Evolutionary conservation across 345 rosid genomes (phyloP).

Genomic region (Rhodamnia rubescens): DNA sequence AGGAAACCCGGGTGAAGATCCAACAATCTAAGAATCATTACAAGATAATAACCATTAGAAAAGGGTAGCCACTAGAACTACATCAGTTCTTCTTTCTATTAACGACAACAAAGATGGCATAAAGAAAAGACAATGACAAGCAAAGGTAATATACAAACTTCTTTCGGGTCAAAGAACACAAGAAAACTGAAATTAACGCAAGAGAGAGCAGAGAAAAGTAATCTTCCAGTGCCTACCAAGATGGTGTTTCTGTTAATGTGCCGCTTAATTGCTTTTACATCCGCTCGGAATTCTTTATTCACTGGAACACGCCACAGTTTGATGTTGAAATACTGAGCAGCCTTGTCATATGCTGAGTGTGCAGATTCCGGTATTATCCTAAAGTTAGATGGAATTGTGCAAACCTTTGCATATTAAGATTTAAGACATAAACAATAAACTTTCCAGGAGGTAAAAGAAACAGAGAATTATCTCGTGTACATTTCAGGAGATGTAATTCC

Average conservation of each 20-base stretch:
- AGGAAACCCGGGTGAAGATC: slow-evolving; percentile 97
- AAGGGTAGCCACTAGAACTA: not conserved
- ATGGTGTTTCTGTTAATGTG: slow-evolving; percentile 70
- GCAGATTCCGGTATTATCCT: slow-evolving; percentile 97
- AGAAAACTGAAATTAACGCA: not conserved
- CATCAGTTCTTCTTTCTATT: not conserved
- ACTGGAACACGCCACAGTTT: slow-evolving; percentile 91
- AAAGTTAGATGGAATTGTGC: slow-evolving; percentile 7
- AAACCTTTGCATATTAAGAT: not conserved
- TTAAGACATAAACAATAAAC: not conserved
- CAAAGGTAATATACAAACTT: not conserved
- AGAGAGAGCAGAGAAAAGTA: not conserved
- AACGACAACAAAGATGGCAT: not conserved
- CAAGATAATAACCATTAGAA: not conserved
- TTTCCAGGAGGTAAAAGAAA: not conserved
- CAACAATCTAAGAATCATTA: slow-evolving; percentile 66
- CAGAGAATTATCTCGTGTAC: slow-evolving; percentile 12
- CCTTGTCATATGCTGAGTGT: slow-evolving; percentile 96
- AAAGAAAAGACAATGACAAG: not conserved
- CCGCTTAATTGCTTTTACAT: slow-evolving; percentile 58
- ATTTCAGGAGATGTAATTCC: slow-evolving; percentile 90
- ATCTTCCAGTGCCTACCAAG: slow-evolving; percentile 40
- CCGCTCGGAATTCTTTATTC: slow-evolving; percentile 68
- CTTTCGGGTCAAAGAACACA: not conserved
- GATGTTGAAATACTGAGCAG: slow-evolving; percentile 90